These are phyloP conservation scores for Populus hybrid DNA, from an alignment of 441 rosid genomes.

Conservation along the genomic window DNA sequence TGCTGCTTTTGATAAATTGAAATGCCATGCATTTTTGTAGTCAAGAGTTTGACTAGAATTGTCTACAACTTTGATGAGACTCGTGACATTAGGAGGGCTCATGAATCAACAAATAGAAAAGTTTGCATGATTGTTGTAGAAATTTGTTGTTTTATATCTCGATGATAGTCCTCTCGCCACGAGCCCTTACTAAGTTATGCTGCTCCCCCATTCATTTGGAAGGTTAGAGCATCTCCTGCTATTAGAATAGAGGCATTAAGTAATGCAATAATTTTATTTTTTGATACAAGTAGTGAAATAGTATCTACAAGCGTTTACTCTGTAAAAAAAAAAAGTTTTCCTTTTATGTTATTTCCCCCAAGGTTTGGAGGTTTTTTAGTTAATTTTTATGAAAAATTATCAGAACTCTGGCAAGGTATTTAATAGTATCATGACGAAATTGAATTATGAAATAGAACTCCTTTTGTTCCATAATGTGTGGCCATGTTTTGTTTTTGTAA, in stretches of 20 bases:
- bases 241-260: neutral
- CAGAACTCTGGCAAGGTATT: neutral
- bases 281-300: neutral
- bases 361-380: neutral
- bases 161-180: neutral
- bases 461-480: no score
- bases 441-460: no score
- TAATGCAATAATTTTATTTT: neutral
- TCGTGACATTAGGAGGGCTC: neutral
- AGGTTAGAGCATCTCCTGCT: neutral
- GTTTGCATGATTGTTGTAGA: neutral
- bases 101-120: neutral
- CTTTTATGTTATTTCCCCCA: neutral
- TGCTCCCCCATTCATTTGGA: neutral
- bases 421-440: neutral
- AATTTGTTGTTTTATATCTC: neutral
- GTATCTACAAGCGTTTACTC: neutral
- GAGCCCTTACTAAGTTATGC: neutral
- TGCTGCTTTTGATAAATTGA: neutral
- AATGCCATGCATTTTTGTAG: neutral
- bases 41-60: neutral
- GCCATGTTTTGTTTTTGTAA: neutral
- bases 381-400: neutral
- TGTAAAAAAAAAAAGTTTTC: no score
- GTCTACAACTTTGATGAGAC: neutral